Evolutionary conservation across 202 grass and related monocot species (phyloP), one percentile per base, ranked within the genome.

Genomic region (Zoysia matrella): DNA sequence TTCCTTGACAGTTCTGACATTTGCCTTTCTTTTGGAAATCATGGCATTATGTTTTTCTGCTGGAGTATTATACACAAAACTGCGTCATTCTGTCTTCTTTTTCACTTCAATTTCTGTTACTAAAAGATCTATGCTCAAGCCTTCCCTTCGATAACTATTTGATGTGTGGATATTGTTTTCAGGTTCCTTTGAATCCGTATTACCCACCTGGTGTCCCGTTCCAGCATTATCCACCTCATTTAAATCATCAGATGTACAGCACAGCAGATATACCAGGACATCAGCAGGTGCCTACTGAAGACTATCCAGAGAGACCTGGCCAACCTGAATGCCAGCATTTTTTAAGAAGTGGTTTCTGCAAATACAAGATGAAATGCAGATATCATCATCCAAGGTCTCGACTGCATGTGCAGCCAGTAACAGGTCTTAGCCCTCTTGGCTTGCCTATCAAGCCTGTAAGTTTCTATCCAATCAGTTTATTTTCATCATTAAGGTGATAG

Each of bases 391-490:
- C 95, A 67, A 86, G 72, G 54, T 52, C 81, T 22, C 82, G 14
- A 67, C 69, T 80, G 47, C 69, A 71, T 76, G 66, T 53, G 48
- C 71, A 73, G 2, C 58, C 73, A 73, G 15, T 52, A 60, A 70
- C 65, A 53, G 77, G 69, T 79, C 76, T 93, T 74, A 91, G 78
- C 75, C 88, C 95, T 49, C 75, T 97, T 18, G 94, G 94, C 51
- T 47, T 93, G 94, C 94, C 94, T 82, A 80, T 93, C 61, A 97
- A 93, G 74, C 89, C 94, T 73, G 94, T 97, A 82, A 78, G 90
- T 88, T 71, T 8, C 60, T 77, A 44, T 64, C 54, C 5, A 47
- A 60, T 69, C 42, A 65, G 9, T 63, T 83, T 62, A 46, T 75
- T 75, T 85, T 39, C 12, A 39, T 7, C 10, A 6, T 49, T 22